Percentiles rank a stretch among this genome's conserved stretches.
phyloP scores from a whole-genome alignment of 2,329 filamentous ascomycete species.

The Metarhizium brunneum region DNA sequence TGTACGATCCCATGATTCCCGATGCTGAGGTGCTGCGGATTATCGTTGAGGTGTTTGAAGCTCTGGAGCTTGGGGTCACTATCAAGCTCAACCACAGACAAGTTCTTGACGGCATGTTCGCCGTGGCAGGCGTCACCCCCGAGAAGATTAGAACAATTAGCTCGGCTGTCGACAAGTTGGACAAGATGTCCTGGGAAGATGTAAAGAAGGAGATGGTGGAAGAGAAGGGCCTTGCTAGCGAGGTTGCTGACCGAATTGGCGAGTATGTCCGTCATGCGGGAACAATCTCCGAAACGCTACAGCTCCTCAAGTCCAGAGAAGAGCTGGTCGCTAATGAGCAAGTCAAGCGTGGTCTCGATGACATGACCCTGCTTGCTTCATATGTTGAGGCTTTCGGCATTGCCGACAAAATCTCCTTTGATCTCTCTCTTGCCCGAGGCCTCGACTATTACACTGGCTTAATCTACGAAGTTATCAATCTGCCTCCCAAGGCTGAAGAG shows the following conservation, averaged over 20 bases:
- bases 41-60: conserved; percentile 75
- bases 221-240: conserved; percentile 71
- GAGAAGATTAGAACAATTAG: conserved; percentile 86
- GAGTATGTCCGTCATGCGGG: conserved; percentile 75
- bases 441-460: conserved; percentile 90
- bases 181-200: conserved; percentile 85
- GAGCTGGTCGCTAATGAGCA: conserved; percentile 60
- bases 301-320: conserved; percentile 58
- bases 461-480: conserved; percentile 83
- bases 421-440: conserved; percentile 80
- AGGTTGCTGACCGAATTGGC: conserved; percentile 79
- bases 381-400: conserved; percentile 74
- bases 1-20: conserved; percentile 82
- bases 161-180: conserved; percentile 90
- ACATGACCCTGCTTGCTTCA: conserved; percentile 71
- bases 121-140: conserved; percentile 78
- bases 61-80: conserved; percentile 63
- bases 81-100: conserved; percentile 95
- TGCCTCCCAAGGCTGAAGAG: conserved; percentile 27
- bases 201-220: conserved; percentile 90
- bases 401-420: conserved; percentile 70
- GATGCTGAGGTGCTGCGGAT: conserved; percentile 86
- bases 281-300: conserved; percentile 57
- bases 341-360: conserved; percentile 70
- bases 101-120: conserved; percentile 86